Evolutionary conservation across 768 basidiomycete genomes (phyloP), one percentile per base, ranked within the genome.

Genomic region (Tulasnella sp.): DNA sequence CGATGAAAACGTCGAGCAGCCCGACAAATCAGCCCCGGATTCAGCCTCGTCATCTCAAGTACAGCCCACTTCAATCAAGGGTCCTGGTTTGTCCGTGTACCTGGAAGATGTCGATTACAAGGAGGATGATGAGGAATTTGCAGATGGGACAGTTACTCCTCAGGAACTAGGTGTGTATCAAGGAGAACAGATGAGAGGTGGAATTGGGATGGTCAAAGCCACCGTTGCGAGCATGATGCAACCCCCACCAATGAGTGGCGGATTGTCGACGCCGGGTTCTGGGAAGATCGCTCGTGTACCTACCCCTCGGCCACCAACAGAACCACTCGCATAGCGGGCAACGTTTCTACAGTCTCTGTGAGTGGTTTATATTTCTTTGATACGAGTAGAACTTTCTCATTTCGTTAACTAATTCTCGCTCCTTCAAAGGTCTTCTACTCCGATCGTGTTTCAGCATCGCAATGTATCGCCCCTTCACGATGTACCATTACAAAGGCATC

Each of bases 171-270:
- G 56, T 20, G 24, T 42, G 4, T 27, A 48, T 20, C 37, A 53
- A 20, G 50, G 55, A 6, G 44, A 22, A 37, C 45, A 6, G 53
- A 37, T 41, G 47, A 53, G 22, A 9, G 55, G 48, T 22, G 53
- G 47, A 10, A 65, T 66, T 42, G 44, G 58, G 12, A 49, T 47
- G 12, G 65, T 65, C 57, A 63, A 63, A 46, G 66, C 66, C 4
- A 64, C 64, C 3, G 58, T 64, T 25, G 66, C 65, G 33, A 61
- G 59, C 43, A 63, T 66, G 62, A 42, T 39, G 20, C n/a, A 19
- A n/a, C 19, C 37, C 8, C 31, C 49, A 1, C 39, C 49, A 7
- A 19, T 27, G 25, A 28, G 24, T 15, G 15, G 25, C 13, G 37
- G 49, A 16, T n/a, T 45, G 25, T 15, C 28, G 8, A 19, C 49